Percentiles rank a stretch among this genome's conserved stretches.
Conservation (phyloP, 176 grass and related monocot genomes). For the Juncus inflexus region DNA sequence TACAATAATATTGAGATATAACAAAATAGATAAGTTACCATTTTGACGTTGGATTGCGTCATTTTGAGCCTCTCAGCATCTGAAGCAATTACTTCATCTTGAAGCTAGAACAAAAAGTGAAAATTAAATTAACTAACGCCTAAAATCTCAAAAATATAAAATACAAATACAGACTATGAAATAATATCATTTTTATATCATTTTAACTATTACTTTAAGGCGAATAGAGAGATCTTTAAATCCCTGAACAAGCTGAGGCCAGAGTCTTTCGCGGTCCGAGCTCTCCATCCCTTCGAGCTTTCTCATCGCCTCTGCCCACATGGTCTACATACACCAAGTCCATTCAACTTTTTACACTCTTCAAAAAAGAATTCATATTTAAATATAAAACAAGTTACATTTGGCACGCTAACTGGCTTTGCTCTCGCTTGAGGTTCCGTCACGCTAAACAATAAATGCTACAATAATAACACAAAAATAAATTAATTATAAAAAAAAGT, state of each 20-base stretch:
- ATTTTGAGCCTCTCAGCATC: constrained; percentile 80
- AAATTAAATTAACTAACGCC: neutral
- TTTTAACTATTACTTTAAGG: constrained; percentile 53
- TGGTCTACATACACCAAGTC: constrained; percentile 51
- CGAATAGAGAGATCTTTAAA: constrained; percentile 91
- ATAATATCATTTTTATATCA: neutral
- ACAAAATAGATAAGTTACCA: constrained; percentile 34
- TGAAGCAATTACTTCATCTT: constrained; percentile 94
- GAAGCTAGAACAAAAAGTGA: constrained; percentile 50
- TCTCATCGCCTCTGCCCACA: constrained; percentile 95
- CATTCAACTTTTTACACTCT: constrained; percentile 8
- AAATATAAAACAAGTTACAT: constrained; percentile 43
- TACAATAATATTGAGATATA: neutral
- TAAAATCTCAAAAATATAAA: neutral
- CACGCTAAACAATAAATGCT: constrained; percentile 93
- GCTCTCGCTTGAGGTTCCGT: constrained; percentile 63
- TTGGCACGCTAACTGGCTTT: constrained; percentile 84
- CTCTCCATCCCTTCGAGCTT: constrained; percentile 96
- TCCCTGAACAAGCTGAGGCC: constrained; percentile 96
- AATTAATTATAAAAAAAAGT: constrained; percentile 7
- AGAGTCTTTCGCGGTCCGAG: constrained; percentile 78
- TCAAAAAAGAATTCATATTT: neutral
- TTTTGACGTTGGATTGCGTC: constrained; percentile 83
- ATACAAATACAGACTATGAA: neutral
- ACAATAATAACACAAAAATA: constrained; percentile 24